These are phyloP conservation scores for Cucurbita argyrosperma DNA, from an alignment of 306 rosid genomes.

Conservation along the genomic window DNA sequence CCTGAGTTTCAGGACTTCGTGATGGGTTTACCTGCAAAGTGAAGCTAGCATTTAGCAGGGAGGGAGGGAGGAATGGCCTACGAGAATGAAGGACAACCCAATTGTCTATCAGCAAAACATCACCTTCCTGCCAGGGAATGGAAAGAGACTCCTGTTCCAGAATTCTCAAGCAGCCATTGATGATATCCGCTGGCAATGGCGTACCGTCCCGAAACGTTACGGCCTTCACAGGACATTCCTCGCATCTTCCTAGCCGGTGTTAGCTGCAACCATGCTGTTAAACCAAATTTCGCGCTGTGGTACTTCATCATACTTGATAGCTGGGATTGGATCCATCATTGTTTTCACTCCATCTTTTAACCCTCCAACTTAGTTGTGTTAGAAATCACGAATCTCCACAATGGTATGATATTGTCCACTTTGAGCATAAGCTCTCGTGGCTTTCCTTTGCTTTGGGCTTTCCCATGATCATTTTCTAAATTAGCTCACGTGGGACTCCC, in stretches of 20 bases:
- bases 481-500: too few species aligned
- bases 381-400: too few species aligned
- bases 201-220: constrained; percentile 70
- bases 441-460: too few species aligned
- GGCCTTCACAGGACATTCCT: constrained; percentile 59
- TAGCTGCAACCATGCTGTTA: constrained; percentile 87
- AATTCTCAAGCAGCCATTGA: constrained; percentile 47
- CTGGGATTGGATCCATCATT: constrained; percentile 77
- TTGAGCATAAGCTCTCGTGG: too few species aligned
- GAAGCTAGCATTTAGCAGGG: constrained; percentile 58
- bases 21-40: constrained; percentile 24
- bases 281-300: constrained; percentile 70
- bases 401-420: too few species aligned
- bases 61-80: constrained; percentile 54
- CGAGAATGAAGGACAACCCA: constrained; percentile 77
- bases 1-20: background rate
- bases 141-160: constrained; percentile 69
- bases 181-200: constrained; percentile 44
- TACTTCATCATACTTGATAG: constrained; percentile 35
- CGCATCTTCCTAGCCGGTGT: constrained; percentile 41
- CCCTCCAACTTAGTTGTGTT: constrained; percentile 30
- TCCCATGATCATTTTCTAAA: too few species aligned
- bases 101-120: constrained; percentile 61
- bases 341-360: constrained; percentile 38
- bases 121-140: constrained; percentile 56